Base-by-base conservation (phyloP, 106 monocot species). In the Dendrobium nobile region DNA sequence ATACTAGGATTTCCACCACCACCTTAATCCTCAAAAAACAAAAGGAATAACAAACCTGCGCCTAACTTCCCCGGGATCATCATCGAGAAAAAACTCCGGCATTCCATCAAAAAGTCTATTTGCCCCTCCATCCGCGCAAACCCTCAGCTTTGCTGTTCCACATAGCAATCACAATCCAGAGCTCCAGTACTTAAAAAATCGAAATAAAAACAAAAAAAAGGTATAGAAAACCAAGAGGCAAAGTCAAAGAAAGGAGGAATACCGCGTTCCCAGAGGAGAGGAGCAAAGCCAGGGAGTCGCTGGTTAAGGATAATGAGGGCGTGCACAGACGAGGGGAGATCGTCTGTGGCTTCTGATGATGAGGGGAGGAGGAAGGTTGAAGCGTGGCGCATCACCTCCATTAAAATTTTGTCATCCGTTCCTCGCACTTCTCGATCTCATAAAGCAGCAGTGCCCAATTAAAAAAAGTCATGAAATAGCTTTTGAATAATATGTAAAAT, bases 71-170 rank as follows among this genome's bases (percentile, higher is more conserved):
- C 47, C 28, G 1, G 98, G 95, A 78, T 98, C 88, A 42, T 95
- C 78, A 22, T 83, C 84, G 4, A 92, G 89, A 77, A 98, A 89
- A 45, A 95, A 18, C 85, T 77, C 61, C 79, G 98, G 98, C 92
- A 98, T 88, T 78, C 83, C 87, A 56, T 98, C 98, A 54, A 88
- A 90, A 16, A 98, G 11, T 85, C 98, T 86, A 81, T 98, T 98
- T 42, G 98, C 98, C 22, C 98, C 98, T 80, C 98, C 98, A 77
- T 98, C 98, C 8, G 98, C 98, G 73, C 95, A 98, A 19, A 95
- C 56, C 77, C 89, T 86, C 89, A 94, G 42, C 82, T 78, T 78
- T 83, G 98, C 98, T 98, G 92, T 84, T 82, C 85, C 80, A 88
- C 77, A 85, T 28, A 33, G 84, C 42, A 26, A 15, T 16, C 19